These are phyloP conservation scores for Berkeleyomyces rouxiae DNA, from an alignment of 2,329 filamentous ascomycete species.

Conservation along the genomic window DNA sequence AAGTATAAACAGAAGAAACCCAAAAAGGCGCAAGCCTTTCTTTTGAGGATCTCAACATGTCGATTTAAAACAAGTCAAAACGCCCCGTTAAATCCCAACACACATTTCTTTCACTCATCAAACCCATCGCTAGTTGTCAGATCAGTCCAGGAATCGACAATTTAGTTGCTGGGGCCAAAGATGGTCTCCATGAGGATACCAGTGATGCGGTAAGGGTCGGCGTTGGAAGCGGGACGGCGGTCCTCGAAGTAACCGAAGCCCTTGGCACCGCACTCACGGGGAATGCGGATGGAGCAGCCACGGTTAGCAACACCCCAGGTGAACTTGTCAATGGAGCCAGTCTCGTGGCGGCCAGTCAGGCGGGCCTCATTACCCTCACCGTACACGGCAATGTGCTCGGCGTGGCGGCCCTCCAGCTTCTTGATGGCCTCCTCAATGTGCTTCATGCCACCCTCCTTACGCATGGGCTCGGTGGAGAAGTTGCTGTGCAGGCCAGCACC, in stretches of 20 bases:
- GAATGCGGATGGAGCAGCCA: constrained; percentile 84
- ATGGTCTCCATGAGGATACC: constrained; percentile 63
- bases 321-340: constrained; percentile 84
- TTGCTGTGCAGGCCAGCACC: constrained; percentile 87
- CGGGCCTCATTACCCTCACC: constrained; percentile 91
- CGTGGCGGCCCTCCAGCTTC: constrained; percentile 63
- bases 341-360: constrained; percentile 89
- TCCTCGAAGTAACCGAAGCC: constrained; percentile 93
- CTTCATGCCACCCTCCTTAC: constrained; percentile 87
- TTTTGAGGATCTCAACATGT: background rate
- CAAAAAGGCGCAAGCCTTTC: background rate
- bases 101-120: constrained; percentile 10
- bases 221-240: constrained; percentile 67
- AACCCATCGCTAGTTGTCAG: background rate
- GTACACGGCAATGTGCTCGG: constrained; percentile 81
- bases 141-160: background rate
- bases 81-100: constrained; percentile 10
- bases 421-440: constrained; percentile 73
- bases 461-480: constrained; percentile 82
- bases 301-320: constrained; percentile 90
- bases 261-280: constrained; percentile 66
- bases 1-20: constrained; percentile 1
- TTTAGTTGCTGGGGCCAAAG: constrained; percentile 21
- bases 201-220: constrained; percentile 68
- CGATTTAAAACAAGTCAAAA: constrained; percentile 12